Conservation (phyloP, 2,329 filamentous ascomycete species). For the Thelonectria discophora region DNA sequence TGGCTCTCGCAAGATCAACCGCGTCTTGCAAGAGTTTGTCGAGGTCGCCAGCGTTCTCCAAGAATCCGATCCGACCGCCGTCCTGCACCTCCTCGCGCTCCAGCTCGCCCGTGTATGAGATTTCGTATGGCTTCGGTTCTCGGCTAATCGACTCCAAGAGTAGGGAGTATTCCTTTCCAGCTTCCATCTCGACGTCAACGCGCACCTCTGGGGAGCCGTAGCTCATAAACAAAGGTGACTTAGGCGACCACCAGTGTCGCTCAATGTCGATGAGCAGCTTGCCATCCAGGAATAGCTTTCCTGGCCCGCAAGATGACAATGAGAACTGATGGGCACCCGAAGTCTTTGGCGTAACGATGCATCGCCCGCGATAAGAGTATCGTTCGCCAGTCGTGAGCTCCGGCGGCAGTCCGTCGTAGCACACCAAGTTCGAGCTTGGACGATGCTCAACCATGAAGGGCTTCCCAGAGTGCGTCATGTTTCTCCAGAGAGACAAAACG, state of each 20-base stretch:
- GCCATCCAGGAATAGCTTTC: conserved; percentile 24
- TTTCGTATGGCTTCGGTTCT: conserved; percentile 28
- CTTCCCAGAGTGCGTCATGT: conserved; percentile 23
- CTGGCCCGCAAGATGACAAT: conserved; percentile 22
- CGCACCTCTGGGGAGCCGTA: conserved; percentile 28
- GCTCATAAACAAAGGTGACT: conserved; percentile 30
- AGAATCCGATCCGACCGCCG: conserved; percentile 27
- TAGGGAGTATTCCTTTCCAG: conserved; percentile 18
- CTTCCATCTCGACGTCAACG: conserved; percentile 26
- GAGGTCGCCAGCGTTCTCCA: conserved; percentile 28
- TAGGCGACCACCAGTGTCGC: conserved; percentile 31
- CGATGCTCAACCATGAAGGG: conserved; percentile 29
- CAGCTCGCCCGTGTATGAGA: conserved; percentile 23
- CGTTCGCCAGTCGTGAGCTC: conserved; percentile 30
- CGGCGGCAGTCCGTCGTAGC: conserved; percentile 27
- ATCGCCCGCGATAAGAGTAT: conserved; percentile 26
- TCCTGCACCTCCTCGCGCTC: conserved; percentile 31
- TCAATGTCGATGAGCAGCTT: conserved; percentile 27
- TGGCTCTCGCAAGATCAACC: conserved; percentile 17
- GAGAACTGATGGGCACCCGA: conserved; percentile 25
- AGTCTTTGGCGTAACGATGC: conserved; percentile 23
- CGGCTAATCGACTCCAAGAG: conserved; percentile 26
- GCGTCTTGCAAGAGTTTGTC: conserved; percentile 20
- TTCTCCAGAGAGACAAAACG: conserved; percentile 18
- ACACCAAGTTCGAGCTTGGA: conserved; percentile 29